Base-by-base conservation (phyloP, 495 filamentous ascomycete genomes). In the Xylaria intraflava region DNA sequence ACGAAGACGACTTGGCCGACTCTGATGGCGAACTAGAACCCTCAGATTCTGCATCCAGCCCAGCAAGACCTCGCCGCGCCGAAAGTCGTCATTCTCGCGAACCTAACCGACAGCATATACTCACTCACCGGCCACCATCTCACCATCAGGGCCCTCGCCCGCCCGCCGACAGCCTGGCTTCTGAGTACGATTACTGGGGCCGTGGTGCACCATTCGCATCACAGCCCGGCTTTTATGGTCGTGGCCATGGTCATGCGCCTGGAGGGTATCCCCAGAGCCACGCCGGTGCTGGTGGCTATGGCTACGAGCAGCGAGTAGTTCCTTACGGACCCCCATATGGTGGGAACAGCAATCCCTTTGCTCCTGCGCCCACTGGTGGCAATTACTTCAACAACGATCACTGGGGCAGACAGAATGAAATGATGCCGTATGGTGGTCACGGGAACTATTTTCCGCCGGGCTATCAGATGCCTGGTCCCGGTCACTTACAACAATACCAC, bases 31-130 rank as follows among this genome's bases (percentile, higher is more conserved):
- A 91, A 60, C 70, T 93, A 59, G 83, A 85, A 46, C 86, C 88
- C 20, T 87, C 84, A 31, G 89, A 94, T 72, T 91, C 88, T n/a
- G 88, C 88, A 24, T 92, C 82, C 66, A 47, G 76, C 62, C 57
- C 78, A 72, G 14, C 75, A 79, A 46, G 74, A 78, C 19, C 49
- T 31, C 51, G 43, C 22, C 49, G 49, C 29, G 56, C 64, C 14
- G 55, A 53, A 31, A 60, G 64, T 17, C 64, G 56, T 42, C 53
- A 57, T 7, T 60, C 65, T 1, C 72, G 65, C 23, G 68, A 68
- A 16, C 53, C 57, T 31, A 69, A 61, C 52, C 75, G 65, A 51
- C 70, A 59, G 47, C 69, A 70, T 59, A 66, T 61, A 46, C 64
- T 70, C 41, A 58, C 66, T 51, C 72, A 65, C 33, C 71, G 65